phyloP scores from a whole-genome alignment of 2,329 filamentous ascomycete species.

The Exophiala viscosa region DNA sequence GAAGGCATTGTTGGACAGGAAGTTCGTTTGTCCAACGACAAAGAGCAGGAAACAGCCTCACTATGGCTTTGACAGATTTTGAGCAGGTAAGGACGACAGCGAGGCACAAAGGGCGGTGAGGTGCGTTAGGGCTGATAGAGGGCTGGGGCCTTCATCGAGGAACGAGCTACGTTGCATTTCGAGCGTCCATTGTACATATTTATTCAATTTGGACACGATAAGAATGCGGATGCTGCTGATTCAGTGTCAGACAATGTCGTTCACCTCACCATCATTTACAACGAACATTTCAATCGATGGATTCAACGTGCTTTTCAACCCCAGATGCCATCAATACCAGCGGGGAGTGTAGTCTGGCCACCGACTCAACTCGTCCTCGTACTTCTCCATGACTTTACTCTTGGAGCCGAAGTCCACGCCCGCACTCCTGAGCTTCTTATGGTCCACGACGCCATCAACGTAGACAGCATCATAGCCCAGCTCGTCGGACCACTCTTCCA shows the following conservation, averaged over 20 bases:
- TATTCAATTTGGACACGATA: no score
- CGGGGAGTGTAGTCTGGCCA: slow-evolving; percentile 25
- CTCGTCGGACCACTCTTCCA: slow-evolving; percentile 24
- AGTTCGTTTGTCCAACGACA: background rate
- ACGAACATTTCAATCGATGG: no score
- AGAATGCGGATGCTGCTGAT: no score
- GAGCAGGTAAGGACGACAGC: no score
- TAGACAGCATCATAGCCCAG: slow-evolving; percentile 24
- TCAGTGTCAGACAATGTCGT: no score
- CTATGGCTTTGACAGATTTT: background rate
- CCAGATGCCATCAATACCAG: slow-evolving; percentile 21
- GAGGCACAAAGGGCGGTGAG: no score
- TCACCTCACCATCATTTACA: no score
- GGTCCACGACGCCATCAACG: slow-evolving; percentile 25
- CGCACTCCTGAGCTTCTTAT: slow-evolving; percentile 24
- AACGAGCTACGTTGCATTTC: no score
- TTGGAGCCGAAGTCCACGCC: slow-evolving; percentile 25
- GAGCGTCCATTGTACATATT: no score
- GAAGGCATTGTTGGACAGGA: background rate
- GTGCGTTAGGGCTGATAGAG: no score
- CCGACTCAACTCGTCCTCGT: slow-evolving; percentile 16
- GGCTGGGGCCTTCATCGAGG: no score
- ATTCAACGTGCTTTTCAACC: no score
- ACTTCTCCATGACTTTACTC: slow-evolving; percentile 13
- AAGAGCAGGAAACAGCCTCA: slow-evolving; percentile 1